Conservation (phyloP, 305 asterid genomes). For the Fraxinus dipetala region DNA sequence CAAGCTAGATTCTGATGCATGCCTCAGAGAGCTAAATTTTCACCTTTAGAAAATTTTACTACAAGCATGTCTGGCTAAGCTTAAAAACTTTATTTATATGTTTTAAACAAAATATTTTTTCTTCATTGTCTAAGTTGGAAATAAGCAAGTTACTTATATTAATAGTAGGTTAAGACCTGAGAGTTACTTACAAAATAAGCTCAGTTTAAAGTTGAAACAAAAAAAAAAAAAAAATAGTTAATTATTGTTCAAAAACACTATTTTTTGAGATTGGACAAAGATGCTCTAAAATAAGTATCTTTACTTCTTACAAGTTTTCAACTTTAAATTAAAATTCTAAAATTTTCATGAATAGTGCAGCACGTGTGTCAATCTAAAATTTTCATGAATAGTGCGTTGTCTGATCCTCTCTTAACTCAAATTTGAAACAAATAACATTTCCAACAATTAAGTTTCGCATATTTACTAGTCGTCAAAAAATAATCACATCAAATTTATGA, state of each 20-base stretch:
- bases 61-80: background rate
- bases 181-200: background rate
- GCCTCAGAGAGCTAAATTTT: background rate
- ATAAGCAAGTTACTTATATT: background rate
- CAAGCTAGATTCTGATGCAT: slow-evolving; percentile 1
- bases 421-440: background rate
- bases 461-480: background rate
- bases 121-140: background rate
- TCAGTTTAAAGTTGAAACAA: background rate
- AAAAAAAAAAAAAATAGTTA: background rate
- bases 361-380: background rate
- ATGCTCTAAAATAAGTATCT: background rate
- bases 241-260: background rate
- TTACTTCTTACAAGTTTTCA: background rate
- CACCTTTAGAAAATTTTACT: background rate
- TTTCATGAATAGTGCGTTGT: background rate
- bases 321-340: background rate
- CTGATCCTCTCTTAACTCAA: background rate
- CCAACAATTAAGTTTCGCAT: background rate
- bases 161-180: background rate
- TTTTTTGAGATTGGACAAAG: background rate
- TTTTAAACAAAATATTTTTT: background rate
- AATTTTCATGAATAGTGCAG: background rate
- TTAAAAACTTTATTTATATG: background rate
- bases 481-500: background rate